Conservation (phyloP, 331 rosid genomes). For the Quercus phellos region DNA sequence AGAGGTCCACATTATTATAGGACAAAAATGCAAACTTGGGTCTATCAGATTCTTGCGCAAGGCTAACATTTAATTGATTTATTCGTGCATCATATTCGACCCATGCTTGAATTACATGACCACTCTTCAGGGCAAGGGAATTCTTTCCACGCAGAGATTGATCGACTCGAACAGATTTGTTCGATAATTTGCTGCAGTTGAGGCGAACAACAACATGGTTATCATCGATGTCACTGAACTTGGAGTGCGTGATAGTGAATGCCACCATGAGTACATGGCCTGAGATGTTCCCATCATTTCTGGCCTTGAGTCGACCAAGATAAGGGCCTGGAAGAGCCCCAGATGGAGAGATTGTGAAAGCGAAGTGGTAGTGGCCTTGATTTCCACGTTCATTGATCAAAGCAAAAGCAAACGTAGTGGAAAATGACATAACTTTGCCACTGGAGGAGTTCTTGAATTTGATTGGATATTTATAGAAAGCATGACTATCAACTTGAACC, state of each 20-base stretch:
- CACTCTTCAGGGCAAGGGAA: constrained; percentile 42
- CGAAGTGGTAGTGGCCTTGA: constrained; percentile 61
- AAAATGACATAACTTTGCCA: constrained; percentile 43
- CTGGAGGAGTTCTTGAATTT: constrained; percentile 37
- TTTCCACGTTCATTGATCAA: constrained; percentile 40
- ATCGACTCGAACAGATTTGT: constrained; percentile 32
- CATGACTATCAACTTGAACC: constrained; percentile 43
- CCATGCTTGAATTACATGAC: constrained; percentile 53
- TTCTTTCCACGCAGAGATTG: constrained; percentile 10
- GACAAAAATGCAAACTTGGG: constrained; percentile 45
- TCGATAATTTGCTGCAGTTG: constrained; percentile 41
- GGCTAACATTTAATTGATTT: constrained; percentile 33
- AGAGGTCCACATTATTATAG: too few relatives aligned
- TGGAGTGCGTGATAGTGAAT: constrained; percentile 54
- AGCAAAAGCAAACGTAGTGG: constrained; percentile 55
- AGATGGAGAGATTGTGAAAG: constrained; percentile 50
- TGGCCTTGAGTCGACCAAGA: constrained; percentile 51
- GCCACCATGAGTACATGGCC: constrained; percentile 57
- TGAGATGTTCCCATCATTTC: constrained; percentile 42
- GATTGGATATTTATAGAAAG: constrained; percentile 48
- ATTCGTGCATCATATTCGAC: constrained; percentile 40
- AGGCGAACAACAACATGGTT: constrained; percentile 57
- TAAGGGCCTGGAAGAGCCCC: constrained; percentile 48
- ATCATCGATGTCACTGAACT: constrained; percentile 51
- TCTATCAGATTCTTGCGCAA: constrained; percentile 41